Base-by-base conservation (phyloP, 2,329 filamentous ascomycete genomes). In the Aspergillus sp. region DNA sequence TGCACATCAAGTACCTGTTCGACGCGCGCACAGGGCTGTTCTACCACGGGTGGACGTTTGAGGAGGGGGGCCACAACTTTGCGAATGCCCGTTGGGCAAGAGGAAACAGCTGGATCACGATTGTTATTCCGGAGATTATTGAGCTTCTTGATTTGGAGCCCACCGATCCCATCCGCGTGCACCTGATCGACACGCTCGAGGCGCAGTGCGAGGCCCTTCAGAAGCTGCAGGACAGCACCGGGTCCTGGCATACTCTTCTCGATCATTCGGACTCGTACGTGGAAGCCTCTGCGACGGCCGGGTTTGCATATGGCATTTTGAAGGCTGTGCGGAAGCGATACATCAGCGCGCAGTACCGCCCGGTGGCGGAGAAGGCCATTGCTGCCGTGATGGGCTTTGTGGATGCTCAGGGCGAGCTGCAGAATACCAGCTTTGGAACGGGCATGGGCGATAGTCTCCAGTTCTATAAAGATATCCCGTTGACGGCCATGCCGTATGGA, bases 41-140 rank as follows among this genome's bases (percentile, higher is more conserved):
- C 70, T 92, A 87, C 76, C 89, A 93, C 69, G 89, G 89, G 24
- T 93, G 89, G 89, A 86, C 86, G 9, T 92, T 90, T 60, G 80
- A 86, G 45, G 80, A 84, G 1, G 81, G 81, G 8, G 86, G 80
- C 2, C 80, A 83, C 60, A 82, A 83, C 58, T 83, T 82, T 58
- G 81, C 80, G 2, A 61, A 73, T 47, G 81, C 80, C 8, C 69
- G 79, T 33, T 83, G 81, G 81, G 81, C 79, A 11, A 68, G 81
- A n/a, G 81, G 81, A 0, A 75, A 75, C 51, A 73, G 68, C 49
- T 93, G 89, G 89, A 66, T 93, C 44, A 92, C 88, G 0, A 92
- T 93, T 54, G 88, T 84, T n/a, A 88, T 92, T 49, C 88, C 88
- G 0, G 89, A 93, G 63, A 88, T 92, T 60, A 79, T 93, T 51